These are phyloP conservation scores for Vanderwaltozyma yarrowii DNA, from an alignment of 805 yeast genomes.

Conservation along the genomic window DNA sequence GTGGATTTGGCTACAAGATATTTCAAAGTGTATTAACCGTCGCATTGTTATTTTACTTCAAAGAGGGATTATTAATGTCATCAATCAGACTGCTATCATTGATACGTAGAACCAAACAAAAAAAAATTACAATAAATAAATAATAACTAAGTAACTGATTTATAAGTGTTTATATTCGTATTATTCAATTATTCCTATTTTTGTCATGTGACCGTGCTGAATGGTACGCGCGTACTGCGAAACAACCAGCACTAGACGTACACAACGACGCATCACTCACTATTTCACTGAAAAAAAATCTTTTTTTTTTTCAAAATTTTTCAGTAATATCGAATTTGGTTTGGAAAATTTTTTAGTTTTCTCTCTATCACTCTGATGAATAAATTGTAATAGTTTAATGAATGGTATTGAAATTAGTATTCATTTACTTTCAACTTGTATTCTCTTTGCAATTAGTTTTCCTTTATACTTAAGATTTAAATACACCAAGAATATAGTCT, in stretches of 20 bases:
- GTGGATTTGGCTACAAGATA: conserved; percentile 71
- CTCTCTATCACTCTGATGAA: conserved; percentile 1
- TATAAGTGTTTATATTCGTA: no score
- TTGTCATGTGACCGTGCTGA: neutral
- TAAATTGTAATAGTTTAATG: neutral
- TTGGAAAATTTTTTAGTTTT: no score
- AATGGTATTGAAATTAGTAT: neutral
- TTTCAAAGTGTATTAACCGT: conserved; percentile 80
- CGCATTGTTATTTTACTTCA: conserved; percentile 82
- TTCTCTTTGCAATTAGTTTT: conserved; percentile 1
- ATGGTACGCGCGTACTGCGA: conserved; percentile 4
- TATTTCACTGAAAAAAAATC: no score
- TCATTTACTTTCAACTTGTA: conserved; percentile 3
- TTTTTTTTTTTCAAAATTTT: no score
- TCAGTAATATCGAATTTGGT: no score
- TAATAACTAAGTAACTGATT: no score
- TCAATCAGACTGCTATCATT: conserved; percentile 45
- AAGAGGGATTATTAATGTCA: conserved; percentile 66
- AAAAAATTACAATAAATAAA: no score
- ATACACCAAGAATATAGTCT: conserved; percentile 29
- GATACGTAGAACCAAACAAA: conserved; percentile 4
- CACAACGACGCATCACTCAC: no score
- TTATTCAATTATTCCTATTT: no score
- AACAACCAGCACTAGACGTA: conserved; percentile 11
- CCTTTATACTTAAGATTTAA: conserved; percentile 3